phyloP scores from a whole-genome alignment of 2,329 filamentous ascomycete species.

The Dactylellina sp. region DNA sequence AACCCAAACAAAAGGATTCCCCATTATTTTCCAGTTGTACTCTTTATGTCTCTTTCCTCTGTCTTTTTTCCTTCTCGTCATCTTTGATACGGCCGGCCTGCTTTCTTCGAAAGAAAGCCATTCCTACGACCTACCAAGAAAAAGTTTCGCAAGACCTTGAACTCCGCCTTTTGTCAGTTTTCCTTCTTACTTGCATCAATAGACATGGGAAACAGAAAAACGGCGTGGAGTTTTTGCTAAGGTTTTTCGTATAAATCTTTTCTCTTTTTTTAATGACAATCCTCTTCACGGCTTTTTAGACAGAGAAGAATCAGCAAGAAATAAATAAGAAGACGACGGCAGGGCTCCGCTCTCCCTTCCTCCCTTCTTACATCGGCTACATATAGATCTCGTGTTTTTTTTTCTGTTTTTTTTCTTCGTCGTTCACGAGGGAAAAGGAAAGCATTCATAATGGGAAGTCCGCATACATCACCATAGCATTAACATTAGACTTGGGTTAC shows the following conservation, averaged over 20 bases:
- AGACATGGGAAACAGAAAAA: slow-evolving; percentile 54
- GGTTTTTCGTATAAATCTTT: slow-evolving; percentile 57
- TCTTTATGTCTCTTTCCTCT: slow-evolving; percentile 42
- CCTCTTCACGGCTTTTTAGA: slow-evolving; percentile 16
- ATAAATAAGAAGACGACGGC: slow-evolving; percentile 3
- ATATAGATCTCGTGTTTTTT: slow-evolving; percentile 25
- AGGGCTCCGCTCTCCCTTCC: background rate
- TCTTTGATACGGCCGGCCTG: slow-evolving; percentile 51
- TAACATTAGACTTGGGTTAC: slow-evolving; percentile 55
- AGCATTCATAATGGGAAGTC: slow-evolving; percentile 53
- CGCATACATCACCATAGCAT: slow-evolving; percentile 45
- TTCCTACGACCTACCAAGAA: slow-evolving; percentile 45
- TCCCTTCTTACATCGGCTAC: background rate
- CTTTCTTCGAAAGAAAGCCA: slow-evolving; percentile 29
- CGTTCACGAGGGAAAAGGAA: background rate
- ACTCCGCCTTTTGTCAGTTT: slow-evolving; percentile 42
- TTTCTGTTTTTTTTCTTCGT: slow-evolving; percentile 22
- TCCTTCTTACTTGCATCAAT: slow-evolving; percentile 49
- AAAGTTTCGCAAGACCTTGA: slow-evolving; percentile 58
- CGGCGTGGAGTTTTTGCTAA: slow-evolving; percentile 43
- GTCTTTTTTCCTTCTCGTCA: slow-evolving; percentile 41
- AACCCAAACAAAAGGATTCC: slow-evolving; percentile 54
- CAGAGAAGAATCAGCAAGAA: slow-evolving; percentile 17
- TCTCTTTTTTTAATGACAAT: slow-evolving; percentile 4
- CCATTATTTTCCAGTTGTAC: slow-evolving; percentile 59